These are phyloP conservation scores for Stromatinia cepivora DNA, from an alignment of 2,329 filamentous ascomycete species.

Conservation along the genomic window DNA sequence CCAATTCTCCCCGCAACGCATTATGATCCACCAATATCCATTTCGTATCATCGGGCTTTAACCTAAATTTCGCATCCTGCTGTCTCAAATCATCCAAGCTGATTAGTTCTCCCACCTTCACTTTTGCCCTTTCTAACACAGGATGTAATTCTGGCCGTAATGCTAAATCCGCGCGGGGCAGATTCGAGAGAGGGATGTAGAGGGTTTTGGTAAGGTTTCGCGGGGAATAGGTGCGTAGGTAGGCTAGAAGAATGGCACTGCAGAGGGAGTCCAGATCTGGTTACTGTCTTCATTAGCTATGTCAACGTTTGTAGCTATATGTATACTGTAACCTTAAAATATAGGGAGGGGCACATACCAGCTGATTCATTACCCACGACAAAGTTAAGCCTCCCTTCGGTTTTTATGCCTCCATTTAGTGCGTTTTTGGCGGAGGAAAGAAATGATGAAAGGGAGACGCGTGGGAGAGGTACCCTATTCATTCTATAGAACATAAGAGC, in stretches of 20 bases:
- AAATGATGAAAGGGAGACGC: slow-evolving; percentile 51
- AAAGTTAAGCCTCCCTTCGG: slow-evolving; percentile 54
- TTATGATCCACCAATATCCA: slow-evolving; percentile 85
- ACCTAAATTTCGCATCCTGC: slow-evolving; percentile 48
- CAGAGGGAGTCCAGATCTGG: slow-evolving; percentile 81
- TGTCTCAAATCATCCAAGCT: slow-evolving; percentile 60
- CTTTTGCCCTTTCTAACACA: slow-evolving; percentile 60
- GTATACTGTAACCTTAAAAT: background rate
- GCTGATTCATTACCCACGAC: slow-evolving; percentile 69
- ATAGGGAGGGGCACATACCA: slow-evolving; percentile 45
- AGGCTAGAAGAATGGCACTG: slow-evolving; percentile 71
- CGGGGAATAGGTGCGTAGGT: slow-evolving; percentile 63
- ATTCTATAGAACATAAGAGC: background rate
- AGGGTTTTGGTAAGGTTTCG: slow-evolving; percentile 45
- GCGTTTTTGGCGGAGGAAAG: slow-evolving; percentile 52
- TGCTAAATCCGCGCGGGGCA: slow-evolving; percentile 64
- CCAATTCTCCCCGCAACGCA: slow-evolving; percentile 62
- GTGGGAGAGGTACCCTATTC: slow-evolving; percentile 36
- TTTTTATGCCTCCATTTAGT: slow-evolving; percentile 47
- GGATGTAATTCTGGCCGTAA: slow-evolving; percentile 73
- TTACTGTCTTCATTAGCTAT: background rate
- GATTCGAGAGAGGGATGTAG: slow-evolving; percentile 73
- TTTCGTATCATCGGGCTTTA: slow-evolving; percentile 52
- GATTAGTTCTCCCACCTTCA: slow-evolving; percentile 62
- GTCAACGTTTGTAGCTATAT: background rate